Percentiles rank a stretch among this genome's conserved stretches.
Conservation (phyloP, 805 yeast species). For the Metschnikowia cerradonensis region DNA sequence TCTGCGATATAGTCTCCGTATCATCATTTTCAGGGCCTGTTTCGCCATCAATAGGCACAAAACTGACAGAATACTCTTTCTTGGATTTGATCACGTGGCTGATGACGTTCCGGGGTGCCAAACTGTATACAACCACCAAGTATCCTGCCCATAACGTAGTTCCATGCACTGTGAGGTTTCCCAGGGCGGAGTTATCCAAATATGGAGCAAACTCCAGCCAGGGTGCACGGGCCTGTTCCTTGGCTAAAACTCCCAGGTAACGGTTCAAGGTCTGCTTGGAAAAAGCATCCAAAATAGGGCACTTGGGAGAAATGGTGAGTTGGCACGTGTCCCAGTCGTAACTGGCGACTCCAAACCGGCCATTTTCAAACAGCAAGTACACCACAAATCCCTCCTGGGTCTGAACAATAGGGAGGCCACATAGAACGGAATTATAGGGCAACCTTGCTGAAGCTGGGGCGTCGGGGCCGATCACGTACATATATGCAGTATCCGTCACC, state of each 20-base stretch:
- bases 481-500: constrained; percentile 9
- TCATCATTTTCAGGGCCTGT: not conserved
- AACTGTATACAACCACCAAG: constrained; percentile 10
- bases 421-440: constrained; percentile 8
- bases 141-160: constrained; percentile 6
- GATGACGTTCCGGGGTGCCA: constrained; percentile 12
- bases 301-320: not conserved
- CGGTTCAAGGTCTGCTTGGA: constrained; percentile 19
- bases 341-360: constrained; percentile 7
- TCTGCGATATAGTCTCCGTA: not conserved
- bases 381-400: not conserved
- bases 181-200: constrained; percentile 23
- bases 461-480: constrained; percentile 1
- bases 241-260: constrained; percentile 9
- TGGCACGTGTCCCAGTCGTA: not conserved
- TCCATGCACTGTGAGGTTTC: constrained; percentile 19
- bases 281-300: constrained; percentile 13
- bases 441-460: not conserved
- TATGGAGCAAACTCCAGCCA: constrained; percentile 15
- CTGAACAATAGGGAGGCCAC: constrained; percentile 5
- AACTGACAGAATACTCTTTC: constrained; percentile 10
- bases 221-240: constrained; percentile 15
- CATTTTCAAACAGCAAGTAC: constrained; percentile 11
- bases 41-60: constrained; percentile 1
- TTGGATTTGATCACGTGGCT: constrained; percentile 22